Evolutionary conservation across 2,329 filamentous ascomycete genomes (phyloP).

Genomic region (Lizonia empirigonia): DNA sequence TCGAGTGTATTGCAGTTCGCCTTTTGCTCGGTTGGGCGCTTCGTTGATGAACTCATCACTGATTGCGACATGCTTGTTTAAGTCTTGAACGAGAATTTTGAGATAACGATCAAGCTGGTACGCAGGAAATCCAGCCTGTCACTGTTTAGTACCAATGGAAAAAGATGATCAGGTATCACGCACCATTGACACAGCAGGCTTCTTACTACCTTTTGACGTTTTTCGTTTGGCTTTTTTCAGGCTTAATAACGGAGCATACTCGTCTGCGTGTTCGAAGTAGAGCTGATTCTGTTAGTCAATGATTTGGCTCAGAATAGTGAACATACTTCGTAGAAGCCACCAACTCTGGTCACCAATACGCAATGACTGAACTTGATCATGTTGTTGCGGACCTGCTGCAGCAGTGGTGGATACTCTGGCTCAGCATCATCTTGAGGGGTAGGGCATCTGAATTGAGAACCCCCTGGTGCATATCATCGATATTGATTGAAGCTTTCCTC

Average conservation of each 20-base stretch:
- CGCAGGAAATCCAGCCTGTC: conserved; percentile 86
- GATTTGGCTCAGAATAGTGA: neutral
- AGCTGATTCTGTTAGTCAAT: conserved; percentile 55
- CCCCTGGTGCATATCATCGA: conserved; percentile 62
- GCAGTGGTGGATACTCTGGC: conserved; percentile 79
- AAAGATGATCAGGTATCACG: conserved; percentile 1
- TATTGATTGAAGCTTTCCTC: conserved; percentile 42
- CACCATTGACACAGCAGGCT: conserved; percentile 78
- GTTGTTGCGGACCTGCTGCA: conserved; percentile 84
- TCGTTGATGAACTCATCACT: conserved; percentile 89
- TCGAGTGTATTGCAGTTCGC: conserved; percentile 82
- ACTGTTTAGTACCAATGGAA: conserved; percentile 15
- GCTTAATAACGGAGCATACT: conserved; percentile 83
- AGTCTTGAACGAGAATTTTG: conserved; percentile 89
- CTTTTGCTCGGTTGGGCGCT: conserved; percentile 71
- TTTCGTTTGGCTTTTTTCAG: conserved; percentile 84
- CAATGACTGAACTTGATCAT: conserved; percentile 92
- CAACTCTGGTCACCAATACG: conserved; percentile 87
- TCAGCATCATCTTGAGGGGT: conserved; percentile 52
- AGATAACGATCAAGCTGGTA: conserved; percentile 92
- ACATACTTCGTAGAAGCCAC: conserved; percentile 85
- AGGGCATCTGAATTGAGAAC: conserved; percentile 53
- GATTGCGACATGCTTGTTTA: conserved; percentile 89
- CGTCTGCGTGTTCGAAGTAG: conserved; percentile 94
- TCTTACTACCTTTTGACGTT: conserved; percentile 62